Percentiles rank a stretch among this genome's conserved stretches.
Evolutionary conservation across 2,329 filamentous ascomycete species (phyloP).

Genomic region (Aspergillus awamori): DNA sequence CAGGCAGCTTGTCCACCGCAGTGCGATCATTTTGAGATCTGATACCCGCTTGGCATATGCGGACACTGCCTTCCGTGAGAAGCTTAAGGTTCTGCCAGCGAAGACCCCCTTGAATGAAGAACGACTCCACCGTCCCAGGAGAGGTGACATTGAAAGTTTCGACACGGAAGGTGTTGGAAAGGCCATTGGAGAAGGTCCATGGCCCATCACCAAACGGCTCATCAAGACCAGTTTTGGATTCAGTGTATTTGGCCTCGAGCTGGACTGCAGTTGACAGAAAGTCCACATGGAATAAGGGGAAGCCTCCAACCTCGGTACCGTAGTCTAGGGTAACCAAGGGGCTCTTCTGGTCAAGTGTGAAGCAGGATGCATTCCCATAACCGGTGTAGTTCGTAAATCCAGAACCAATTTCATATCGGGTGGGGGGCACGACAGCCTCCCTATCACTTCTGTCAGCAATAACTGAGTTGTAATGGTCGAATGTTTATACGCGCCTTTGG

Average conservation of each 20-base stretch:
- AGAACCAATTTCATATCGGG: not conserved
- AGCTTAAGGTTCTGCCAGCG: constrained; percentile 19
- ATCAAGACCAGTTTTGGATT: constrained; percentile 18
- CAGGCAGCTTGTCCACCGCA: constrained; percentile 10
- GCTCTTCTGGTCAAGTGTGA: constrained; percentile 4
- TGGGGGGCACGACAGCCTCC: not conserved
- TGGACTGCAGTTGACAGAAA: constrained; percentile 16
- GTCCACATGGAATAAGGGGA: constrained; percentile 19
- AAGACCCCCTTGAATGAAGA: constrained; percentile 22
- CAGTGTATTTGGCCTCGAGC: constrained; percentile 23
- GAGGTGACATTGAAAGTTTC: constrained; percentile 24
- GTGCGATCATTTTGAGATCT: constrained; percentile 6
- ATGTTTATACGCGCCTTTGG: not conserved
- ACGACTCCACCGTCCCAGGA: constrained; percentile 14
- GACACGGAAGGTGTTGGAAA: constrained; percentile 19
- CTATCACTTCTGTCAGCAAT: not conserved
- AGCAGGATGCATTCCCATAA: constrained; percentile 2
- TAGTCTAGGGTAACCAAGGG: constrained; percentile 21
- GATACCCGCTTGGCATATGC: constrained; percentile 1
- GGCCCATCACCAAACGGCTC: constrained; percentile 20
- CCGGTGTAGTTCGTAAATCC: not conserved
- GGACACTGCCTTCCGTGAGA: constrained; percentile 3
- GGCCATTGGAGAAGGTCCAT: constrained; percentile 19
- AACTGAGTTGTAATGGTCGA: not conserved
- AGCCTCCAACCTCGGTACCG: constrained; percentile 21